Percentiles rank a stretch among this genome's conserved stretches.
phyloP scores from a whole-genome alignment of 192 early-diverging fungal genomes.

The Funneliformis geosporum region DNA sequence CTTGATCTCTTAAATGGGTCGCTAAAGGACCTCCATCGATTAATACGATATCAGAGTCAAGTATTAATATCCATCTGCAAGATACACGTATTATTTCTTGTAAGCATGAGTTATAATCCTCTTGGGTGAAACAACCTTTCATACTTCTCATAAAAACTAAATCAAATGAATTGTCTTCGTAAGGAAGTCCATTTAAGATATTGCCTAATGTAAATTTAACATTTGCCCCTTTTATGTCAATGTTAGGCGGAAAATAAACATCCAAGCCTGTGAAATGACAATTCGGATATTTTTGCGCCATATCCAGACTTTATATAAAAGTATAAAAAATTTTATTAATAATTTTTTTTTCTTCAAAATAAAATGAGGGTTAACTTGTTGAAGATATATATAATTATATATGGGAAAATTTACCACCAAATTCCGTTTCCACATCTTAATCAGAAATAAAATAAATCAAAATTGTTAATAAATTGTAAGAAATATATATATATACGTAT shows the following conservation, averaged over 20 bases:
- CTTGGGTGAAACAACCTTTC: background rate
- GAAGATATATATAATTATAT: no score
- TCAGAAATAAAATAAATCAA: no score
- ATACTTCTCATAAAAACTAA: conserved; percentile 31
- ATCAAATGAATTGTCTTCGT: conserved; percentile 8
- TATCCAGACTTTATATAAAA: conserved; percentile 5
- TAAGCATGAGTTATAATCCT: background rate
- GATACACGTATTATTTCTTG: background rate
- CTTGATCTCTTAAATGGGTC: background rate
- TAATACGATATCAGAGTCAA: background rate
- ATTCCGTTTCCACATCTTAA: background rate
- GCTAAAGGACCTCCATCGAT: background rate
- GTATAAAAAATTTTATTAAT: no score
- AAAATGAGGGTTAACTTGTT: no score
- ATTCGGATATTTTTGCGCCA: conserved; percentile 34
- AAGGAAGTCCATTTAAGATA: conserved; percentile 26
- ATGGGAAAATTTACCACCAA: background rate
- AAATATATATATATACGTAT: no score
- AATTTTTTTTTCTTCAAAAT: no score
- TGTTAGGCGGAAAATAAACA: conserved; percentile 7
- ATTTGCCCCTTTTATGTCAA: conserved; percentile 29
- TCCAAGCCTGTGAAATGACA: conserved; percentile 37
- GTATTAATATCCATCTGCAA: background rate
- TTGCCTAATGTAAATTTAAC: conserved; percentile 30
- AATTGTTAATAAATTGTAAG: no score